Percentiles rank a stretch among this genome's conserved stretches.
These are phyloP conservation scores for Sporisorium reilianum DNA, from an alignment of 1,284 basidiomycete species.

Conservation along the genomic window DNA sequence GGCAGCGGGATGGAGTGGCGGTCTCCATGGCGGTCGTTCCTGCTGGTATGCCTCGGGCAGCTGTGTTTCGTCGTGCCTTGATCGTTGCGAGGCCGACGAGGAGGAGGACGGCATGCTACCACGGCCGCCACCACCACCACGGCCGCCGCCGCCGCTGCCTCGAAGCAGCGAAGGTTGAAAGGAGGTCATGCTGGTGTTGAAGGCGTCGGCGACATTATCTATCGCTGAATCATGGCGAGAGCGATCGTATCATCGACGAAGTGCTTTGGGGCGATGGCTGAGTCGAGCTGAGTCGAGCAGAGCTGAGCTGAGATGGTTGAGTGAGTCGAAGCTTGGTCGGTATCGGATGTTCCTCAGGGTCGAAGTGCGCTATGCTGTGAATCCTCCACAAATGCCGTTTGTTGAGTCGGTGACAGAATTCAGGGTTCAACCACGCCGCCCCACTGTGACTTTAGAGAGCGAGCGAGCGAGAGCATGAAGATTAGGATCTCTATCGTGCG, in stretches of 20 bases:
- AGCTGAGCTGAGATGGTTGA: not conserved
- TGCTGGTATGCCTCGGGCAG: slow-evolving; percentile 46
- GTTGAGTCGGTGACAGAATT: not conserved
- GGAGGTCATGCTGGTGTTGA: slow-evolving; percentile 18
- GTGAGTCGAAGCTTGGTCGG: not conserved
- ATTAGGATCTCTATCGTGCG: slow-evolving; percentile 27
- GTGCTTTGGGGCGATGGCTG: not conserved
- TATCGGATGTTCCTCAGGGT: slow-evolving; percentile 5
- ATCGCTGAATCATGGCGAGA: not conserved
- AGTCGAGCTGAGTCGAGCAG: not conserved
- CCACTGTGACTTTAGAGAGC: not conserved
- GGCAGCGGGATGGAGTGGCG: slow-evolving; percentile 53
- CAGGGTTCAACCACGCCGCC: slow-evolving; percentile 17
- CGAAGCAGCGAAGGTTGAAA: slow-evolving; percentile 25
- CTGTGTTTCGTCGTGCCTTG: slow-evolving; percentile 24
- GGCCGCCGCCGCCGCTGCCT: not conserved
- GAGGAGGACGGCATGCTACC: slow-evolving; percentile 2
- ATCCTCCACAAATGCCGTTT: slow-evolving; percentile 1
- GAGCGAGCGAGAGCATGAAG: not conserved
- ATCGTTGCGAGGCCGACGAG: slow-evolving; percentile 15
- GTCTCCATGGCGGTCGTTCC: slow-evolving; percentile 59
- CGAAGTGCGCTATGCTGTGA: not conserved
- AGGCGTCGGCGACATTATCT: not conserved
- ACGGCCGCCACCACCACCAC: not conserved
- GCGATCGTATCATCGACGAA: slow-evolving; percentile 1